phyloP scores from a whole-genome alignment of 2,329 filamentous ascomycete species.

The Alternaria sp. region DNA sequence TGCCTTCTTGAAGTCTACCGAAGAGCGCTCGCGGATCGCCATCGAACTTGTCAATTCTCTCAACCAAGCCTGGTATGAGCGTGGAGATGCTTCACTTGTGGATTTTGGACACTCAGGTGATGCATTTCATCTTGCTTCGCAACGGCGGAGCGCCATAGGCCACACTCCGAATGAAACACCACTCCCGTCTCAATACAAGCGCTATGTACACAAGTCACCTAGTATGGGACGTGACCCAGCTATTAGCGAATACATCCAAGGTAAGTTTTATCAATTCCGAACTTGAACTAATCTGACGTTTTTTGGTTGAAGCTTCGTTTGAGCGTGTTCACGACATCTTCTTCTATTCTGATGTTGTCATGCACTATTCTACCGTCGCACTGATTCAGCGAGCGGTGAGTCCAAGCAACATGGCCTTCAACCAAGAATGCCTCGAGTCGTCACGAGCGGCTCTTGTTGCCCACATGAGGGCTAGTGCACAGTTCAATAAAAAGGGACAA shows the following conservation, averaged over 20 bases:
- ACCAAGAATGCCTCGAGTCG: constrained; percentile 43
- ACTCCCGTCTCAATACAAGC: constrained; percentile 35
- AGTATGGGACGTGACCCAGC: constrained; percentile 6
- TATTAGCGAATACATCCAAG: constrained; percentile 23
- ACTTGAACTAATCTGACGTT: neutral
- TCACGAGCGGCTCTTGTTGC: constrained; percentile 44
- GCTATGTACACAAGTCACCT: constrained; percentile 12
- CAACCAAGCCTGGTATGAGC: constrained; percentile 42
- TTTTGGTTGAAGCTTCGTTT: constrained; percentile 18
- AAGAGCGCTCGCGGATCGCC: constrained; percentile 40
- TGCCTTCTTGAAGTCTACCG: constrained; percentile 38
- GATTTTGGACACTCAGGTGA: constrained; percentile 13
- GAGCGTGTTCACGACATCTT: constrained; percentile 43
- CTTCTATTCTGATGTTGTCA: constrained; percentile 43
- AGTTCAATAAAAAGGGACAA: constrained; percentile 45
- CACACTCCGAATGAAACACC: constrained; percentile 36
- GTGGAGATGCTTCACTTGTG: constrained; percentile 35
- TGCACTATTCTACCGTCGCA: constrained; percentile 46
- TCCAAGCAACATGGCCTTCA: constrained; percentile 45
- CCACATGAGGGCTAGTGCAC: constrained; percentile 39
- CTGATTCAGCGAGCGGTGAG: constrained; percentile 47
- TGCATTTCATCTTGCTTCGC: constrained; percentile 4
- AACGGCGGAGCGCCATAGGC: constrained; percentile 9
- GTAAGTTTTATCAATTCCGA: constrained; percentile 6
- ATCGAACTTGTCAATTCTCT: constrained; percentile 39